phyloP scores from a whole-genome alignment of 2,329 filamentous ascomycete genomes.

The Trichophyton equinum region DNA sequence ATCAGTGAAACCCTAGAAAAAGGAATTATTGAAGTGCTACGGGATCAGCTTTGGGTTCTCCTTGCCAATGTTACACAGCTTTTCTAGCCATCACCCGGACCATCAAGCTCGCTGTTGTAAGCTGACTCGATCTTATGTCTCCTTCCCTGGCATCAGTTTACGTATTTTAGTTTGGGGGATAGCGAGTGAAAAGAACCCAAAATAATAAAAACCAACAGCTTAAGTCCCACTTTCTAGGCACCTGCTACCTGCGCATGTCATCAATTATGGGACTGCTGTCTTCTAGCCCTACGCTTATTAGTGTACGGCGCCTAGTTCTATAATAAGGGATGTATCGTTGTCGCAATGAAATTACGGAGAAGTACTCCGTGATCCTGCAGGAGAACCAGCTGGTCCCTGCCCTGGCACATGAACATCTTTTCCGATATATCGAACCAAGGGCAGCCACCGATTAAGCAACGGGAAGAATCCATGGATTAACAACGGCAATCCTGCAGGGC shows the following conservation, averaged over 20 bases:
- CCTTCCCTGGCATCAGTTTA: neutral
- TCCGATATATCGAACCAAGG: neutral
- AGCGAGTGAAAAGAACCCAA: neutral
- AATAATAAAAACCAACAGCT: neutral
- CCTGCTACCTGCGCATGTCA: neutral
- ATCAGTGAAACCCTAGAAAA: neutral
- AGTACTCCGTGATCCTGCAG: too few relatives aligned
- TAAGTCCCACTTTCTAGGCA: neutral
- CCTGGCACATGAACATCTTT: neutral
- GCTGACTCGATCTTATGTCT: neutral
- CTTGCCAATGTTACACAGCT: neutral
- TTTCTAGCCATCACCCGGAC: neutral
- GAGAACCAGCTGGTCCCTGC: neutral
- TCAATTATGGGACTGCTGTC: neutral
- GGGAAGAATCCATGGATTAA: slow-evolving; percentile 1
- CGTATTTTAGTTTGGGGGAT: neutral
- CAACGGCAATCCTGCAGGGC: neutral
- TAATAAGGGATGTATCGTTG: neutral
- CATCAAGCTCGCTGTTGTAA: neutral
- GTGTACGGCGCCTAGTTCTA: neutral
- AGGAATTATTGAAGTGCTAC: neutral
- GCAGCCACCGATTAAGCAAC: neutral
- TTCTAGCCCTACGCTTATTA: neutral
- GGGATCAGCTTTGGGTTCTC: neutral
- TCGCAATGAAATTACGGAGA: neutral